Evolutionary conservation across 2,329 filamentous ascomycete species (phyloP), one percentile per base, ranked within the genome.

Genomic region (Hypomyces rosellus): DNA sequence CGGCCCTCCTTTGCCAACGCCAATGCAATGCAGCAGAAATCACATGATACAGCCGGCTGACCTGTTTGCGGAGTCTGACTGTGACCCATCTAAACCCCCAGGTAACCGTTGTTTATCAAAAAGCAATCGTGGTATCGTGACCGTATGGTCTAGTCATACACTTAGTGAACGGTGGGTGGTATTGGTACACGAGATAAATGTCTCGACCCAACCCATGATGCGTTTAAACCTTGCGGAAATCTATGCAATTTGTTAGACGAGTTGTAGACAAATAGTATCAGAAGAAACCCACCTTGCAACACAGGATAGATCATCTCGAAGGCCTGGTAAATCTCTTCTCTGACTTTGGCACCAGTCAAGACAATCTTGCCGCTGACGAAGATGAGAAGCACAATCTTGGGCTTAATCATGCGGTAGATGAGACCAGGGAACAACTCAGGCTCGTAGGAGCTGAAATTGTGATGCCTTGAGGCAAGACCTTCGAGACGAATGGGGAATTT

Each of bases 381-480:
- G 71, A 99, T 96, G 66, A 97, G 77, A 22, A 97, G 84, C 48
- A 97, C 92, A 60, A 97, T 96, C 84, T 97, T 97, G 16, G 93
- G 93, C 79, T 97, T 97, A 79, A 97, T 96, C 93, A 99, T 99
- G 69, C 93, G 90, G 75, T 99, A 99, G 74, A 99, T 99, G 47
- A 99, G 85, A 82, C 93, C 93, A 65, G 93, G 93, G 81, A 97
- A 99, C 69, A 99, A 72, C 69, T 99, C 93, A 59, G 93, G 93
- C 72, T 99, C 93, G 72, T 99, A 99, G 51, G 91, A 96, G 73
- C 89, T 95, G 83, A 97, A 99, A 75, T 96, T 96, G 79, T 97
- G 92, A 80, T 99, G 93, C 73, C 91, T 89, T 60, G 87, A 93
- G 14, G 93, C 93, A 67, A 99, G 77, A 73, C 93, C 93, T 70